phyloP scores from a whole-genome alignment of 2,329 filamentous ascomycete genomes.

The Colletotrichum tamarilloi region DNA sequence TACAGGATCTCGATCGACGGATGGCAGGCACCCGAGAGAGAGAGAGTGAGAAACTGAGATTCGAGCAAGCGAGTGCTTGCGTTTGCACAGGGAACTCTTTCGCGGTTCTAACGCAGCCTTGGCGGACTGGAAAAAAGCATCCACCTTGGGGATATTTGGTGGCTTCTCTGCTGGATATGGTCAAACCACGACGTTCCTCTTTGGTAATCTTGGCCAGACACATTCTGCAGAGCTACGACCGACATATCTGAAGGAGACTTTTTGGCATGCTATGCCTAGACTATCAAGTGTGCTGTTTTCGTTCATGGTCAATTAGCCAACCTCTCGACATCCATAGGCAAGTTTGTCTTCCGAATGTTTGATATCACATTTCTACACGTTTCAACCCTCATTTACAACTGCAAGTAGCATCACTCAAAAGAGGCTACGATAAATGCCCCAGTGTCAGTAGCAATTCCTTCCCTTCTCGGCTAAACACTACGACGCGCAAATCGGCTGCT shows the following conservation, averaged over 20 bases:
- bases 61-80: not conserved
- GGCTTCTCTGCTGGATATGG: not conserved
- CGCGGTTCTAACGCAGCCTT: not conserved
- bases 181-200: not conserved
- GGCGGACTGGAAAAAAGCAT: not conserved
- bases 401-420: not conserved
- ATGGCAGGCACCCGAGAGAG: not conserved
- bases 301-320: not conserved
- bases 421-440: not conserved
- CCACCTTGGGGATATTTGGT: not conserved
- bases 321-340: not conserved
- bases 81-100: not conserved
- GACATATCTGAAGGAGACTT: not conserved
- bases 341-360: not conserved
- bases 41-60: too few species aligned
- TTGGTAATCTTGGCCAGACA: not conserved
- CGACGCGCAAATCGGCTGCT: not conserved
- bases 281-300: not conserved
- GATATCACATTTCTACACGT: not conserved
- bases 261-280: not conserved
- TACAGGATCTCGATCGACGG: not conserved
- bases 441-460: not conserved
- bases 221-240: not conserved
- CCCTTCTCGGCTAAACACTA: not conserved
- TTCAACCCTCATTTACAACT: not conserved